Conservation (phyloP, 768 basidiomycete genomes). For the Rhodotorula paludigena region DNA sequence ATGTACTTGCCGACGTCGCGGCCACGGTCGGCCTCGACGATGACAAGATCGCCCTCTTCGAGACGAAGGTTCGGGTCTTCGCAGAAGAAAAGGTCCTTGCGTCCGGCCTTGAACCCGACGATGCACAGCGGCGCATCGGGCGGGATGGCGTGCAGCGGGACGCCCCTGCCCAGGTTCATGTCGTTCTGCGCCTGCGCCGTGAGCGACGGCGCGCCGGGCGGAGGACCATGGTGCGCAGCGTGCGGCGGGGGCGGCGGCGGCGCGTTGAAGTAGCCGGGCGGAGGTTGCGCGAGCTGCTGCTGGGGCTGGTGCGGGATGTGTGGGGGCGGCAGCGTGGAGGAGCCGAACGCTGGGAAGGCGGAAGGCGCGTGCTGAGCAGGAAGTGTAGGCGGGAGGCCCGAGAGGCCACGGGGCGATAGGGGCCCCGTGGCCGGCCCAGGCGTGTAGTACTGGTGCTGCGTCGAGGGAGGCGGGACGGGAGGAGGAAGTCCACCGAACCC, state of each 20-base stretch:
- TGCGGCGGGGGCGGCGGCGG: constrained; percentile 10
- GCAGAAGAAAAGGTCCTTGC: constrained; percentile 89
- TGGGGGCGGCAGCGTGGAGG: not conserved
- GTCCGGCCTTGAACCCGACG: constrained; percentile 94
- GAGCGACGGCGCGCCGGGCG: not conserved
- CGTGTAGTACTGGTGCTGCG: constrained; percentile 20
- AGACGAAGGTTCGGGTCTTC: constrained; percentile 64
- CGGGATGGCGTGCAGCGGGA: constrained; percentile 77
- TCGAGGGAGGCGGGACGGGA: constrained; percentile 8
- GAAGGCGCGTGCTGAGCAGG: constrained; percentile 9
- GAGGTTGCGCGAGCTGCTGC: not conserved
- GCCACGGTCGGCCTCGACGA: constrained; percentile 93
- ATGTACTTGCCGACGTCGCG: constrained; percentile 59
- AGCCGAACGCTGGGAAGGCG: not conserved
- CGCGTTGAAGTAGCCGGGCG: constrained; percentile 16
- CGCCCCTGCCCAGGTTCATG: constrained; percentile 67
- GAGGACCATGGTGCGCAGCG: not conserved
- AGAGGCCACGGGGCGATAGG: constrained; percentile 5
- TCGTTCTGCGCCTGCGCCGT: constrained; percentile 18
- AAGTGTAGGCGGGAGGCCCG: not conserved
- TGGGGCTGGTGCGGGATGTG: constrained; percentile 3
- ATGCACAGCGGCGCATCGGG: constrained; percentile 85
- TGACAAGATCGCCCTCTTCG: constrained; percentile 81
- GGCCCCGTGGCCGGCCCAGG: not conserved
- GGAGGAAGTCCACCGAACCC: constrained; percentile 1